These are phyloP conservation scores for Dioscorea alata DNA, from an alignment of 106 monocot species.

Conservation along the genomic window DNA sequence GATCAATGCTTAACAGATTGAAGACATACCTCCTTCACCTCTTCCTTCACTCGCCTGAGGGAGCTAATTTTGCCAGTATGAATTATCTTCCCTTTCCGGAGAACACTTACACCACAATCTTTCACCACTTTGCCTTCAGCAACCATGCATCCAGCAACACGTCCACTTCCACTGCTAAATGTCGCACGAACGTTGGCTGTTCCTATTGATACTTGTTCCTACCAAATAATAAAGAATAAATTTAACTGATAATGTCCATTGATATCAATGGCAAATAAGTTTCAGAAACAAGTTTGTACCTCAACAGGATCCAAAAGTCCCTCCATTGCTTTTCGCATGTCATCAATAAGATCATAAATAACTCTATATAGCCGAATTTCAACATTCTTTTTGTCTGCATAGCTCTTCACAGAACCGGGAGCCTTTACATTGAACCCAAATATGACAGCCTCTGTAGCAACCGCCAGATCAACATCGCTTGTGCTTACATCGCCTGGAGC, in stretches of 20 bases:
- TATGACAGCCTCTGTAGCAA: constrained; percentile 78
- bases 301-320: constrained; percentile 88
- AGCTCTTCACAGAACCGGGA: constrained; percentile 74
- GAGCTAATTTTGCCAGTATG: constrained; percentile 66
- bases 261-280: neutral
- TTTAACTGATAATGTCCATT: no score
- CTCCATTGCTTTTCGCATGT: constrained; percentile 90
- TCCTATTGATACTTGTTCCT: constrained; percentile 91
- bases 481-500: constrained; percentile 86
- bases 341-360: constrained; percentile 92
- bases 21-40: constrained; percentile 86
- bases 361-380: constrained; percentile 90
- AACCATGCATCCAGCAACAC: constrained; percentile 96
- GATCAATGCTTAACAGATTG: neutral
- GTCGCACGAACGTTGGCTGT: constrained; percentile 68
- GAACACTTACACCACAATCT: constrained; percentile 62
- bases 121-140: constrained; percentile 78
- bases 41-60: constrained; percentile 87
- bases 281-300: constrained; percentile 29
- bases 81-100: constrained; percentile 63
- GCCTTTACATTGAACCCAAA: constrained; percentile 95
- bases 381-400: constrained; percentile 79
- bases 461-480: constrained; percentile 90
- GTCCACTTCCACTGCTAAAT: constrained; percentile 94
- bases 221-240: neutral